Conservation (phyloP, 805 yeast genomes). For the Metschnikowia orientalis region DNA sequence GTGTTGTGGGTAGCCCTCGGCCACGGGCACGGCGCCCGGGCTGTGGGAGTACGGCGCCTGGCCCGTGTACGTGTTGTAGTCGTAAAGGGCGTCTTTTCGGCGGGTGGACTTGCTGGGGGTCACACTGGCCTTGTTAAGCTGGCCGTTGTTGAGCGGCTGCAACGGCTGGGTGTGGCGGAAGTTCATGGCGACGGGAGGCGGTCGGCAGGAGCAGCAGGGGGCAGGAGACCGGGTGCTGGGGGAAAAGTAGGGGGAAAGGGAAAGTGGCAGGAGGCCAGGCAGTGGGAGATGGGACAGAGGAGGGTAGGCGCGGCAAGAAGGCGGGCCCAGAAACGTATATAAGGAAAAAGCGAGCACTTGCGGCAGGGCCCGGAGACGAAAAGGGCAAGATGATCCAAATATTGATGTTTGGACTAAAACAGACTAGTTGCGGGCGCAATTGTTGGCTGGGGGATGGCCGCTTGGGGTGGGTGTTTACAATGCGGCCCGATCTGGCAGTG, state of each 20-base stretch:
- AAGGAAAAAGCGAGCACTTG: too few species aligned
- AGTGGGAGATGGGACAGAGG: conserved; percentile 1
- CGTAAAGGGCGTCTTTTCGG: conserved; percentile 22
- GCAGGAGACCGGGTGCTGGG: not conserved
- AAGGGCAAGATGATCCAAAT: conserved; percentile 6
- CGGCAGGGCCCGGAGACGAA: conserved; percentile 4
- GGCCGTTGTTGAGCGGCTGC: conserved; percentile 52
- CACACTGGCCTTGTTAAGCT: conserved; percentile 43
- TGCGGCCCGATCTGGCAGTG: conserved; percentile 16
- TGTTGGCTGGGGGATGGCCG: conserved; percentile 6
- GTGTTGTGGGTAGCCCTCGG: too few species aligned
- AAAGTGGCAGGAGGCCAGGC: not conserved
- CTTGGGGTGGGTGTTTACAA: conserved; percentile 16
- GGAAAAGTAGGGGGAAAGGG: not conserved
- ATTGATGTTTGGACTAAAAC: conserved; percentile 18
- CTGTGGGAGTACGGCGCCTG: too few species aligned
- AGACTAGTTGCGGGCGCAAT: conserved; percentile 10
- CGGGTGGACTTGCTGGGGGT: conserved; percentile 37
- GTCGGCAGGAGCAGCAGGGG: not conserved
- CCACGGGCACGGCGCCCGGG: not conserved
- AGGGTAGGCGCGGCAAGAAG: too few species aligned
- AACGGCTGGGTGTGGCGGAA: conserved; percentile 41
- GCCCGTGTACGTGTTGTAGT: conserved; percentile 14
- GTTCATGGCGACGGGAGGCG: conserved; percentile 10
- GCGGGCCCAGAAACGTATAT: conserved; percentile 4